phyloP scores from a whole-genome alignment of 1,284 basidiomycete genomes.

The Cryptococcus sp. region DNA sequence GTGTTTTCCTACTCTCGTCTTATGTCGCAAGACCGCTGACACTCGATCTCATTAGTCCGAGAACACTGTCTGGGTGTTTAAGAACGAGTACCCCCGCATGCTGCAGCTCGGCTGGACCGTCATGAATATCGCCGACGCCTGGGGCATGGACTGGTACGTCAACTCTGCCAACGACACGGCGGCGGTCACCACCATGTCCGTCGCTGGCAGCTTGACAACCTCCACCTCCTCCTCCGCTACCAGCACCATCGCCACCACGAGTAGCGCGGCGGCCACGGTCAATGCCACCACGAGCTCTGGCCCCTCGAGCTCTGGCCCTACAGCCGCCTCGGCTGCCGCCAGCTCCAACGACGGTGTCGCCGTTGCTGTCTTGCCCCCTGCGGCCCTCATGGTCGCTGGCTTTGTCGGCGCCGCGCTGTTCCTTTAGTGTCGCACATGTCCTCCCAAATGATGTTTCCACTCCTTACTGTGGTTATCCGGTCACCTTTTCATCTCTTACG shows the following conservation, averaged over 20 bases:
- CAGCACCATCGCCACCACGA: neutral
- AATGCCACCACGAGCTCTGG: neutral
- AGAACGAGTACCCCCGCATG: constrained; percentile 30
- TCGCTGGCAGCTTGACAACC: constrained; percentile 22
- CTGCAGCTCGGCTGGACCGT: constrained; percentile 41
- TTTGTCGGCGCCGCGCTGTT: too few relatives aligned
- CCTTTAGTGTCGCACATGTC: too few relatives aligned
- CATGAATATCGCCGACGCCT: constrained; percentile 41
- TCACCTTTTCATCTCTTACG: too few relatives aligned
- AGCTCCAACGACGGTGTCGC: neutral
- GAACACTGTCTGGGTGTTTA: constrained; percentile 37
- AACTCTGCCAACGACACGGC: constrained; percentile 35
- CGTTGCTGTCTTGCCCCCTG: neutral
- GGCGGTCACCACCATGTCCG: constrained; percentile 26
- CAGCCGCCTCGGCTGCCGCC: constrained; percentile 2
- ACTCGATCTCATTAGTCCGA: constrained; percentile 7
- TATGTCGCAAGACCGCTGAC: too few relatives aligned
- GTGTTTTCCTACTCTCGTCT: too few relatives aligned
- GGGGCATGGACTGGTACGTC: constrained; percentile 39
- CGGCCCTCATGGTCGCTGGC: neutral
- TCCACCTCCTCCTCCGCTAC: constrained; percentile 12
- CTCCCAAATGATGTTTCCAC: too few relatives aligned
- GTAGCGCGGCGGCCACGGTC: neutral
- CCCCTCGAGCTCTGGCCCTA: neutral
- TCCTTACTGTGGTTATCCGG: too few relatives aligned